These are phyloP conservation scores for Coemansia sp. DNA, from an alignment of 192 early-diverging fungal genomes.

Conservation along the genomic window DNA sequence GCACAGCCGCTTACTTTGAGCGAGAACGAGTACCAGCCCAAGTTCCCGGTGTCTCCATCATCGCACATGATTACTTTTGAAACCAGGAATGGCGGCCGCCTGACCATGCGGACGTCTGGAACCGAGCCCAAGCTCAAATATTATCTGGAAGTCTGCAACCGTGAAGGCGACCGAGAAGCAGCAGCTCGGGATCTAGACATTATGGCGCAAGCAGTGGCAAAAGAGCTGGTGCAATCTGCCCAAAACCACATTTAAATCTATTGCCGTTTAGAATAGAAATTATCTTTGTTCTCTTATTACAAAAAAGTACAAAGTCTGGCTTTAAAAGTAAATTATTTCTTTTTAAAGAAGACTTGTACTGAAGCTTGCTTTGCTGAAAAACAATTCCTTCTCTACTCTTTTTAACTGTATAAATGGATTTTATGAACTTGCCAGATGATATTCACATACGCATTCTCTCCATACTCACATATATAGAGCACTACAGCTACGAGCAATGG, in stretches of 20 bases:
- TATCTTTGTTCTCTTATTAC: neutral
- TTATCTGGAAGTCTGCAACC: conserved; percentile 64
- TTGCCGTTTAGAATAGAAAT: too few relatives aligned
- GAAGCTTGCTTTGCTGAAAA: too few relatives aligned
- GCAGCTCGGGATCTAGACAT: conserved; percentile 54
- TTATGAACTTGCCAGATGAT: neutral
- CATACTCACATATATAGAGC: neutral
- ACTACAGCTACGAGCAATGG: neutral
- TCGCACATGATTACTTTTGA: conserved; percentile 93
- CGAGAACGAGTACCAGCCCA: conserved; percentile 54
- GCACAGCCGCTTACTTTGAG: neutral
- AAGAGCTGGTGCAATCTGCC: conserved; percentile 39
- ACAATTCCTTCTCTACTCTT: neutral
- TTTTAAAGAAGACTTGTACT: too few relatives aligned
- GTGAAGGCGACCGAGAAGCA: conserved; percentile 37
- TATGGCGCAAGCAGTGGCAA: conserved; percentile 54
- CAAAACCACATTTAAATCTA: conserved; percentile 24
- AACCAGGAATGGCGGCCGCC: conserved; percentile 64
- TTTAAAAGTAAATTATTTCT: too few relatives aligned
- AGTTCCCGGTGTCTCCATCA: conserved; percentile 67
- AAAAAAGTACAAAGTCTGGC: neutral
- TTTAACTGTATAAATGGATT: neutral
- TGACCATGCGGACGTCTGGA: conserved; percentile 70
- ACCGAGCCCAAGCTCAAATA: conserved; percentile 94
- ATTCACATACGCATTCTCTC: too few relatives aligned